Evolutionary conservation across 352 stramenopile genomes (phyloP).

Genomic region (Phytopythium litorale): DNA sequence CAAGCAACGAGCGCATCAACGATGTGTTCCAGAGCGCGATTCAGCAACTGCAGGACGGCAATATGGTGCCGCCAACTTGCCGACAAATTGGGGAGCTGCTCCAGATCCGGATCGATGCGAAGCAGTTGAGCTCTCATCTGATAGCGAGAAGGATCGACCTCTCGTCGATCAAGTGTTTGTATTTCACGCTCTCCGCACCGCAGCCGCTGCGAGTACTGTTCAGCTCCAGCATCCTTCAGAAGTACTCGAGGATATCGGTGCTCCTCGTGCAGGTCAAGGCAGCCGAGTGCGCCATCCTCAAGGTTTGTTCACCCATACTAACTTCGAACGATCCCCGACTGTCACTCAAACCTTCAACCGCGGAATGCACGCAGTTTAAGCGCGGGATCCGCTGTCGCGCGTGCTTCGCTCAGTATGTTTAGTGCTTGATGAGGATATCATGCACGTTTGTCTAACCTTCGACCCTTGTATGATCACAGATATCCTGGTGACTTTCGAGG

Average conservation of each 20-base stretch:
- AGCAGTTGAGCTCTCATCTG: constrained; percentile 30
- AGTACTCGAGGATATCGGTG: constrained; percentile 54
- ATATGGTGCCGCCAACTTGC: constrained; percentile 27
- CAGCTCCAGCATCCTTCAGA: constrained; percentile 46
- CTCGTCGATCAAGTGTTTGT: constrained; percentile 45
- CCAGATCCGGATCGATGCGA: constrained; percentile 47
- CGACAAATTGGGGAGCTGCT: constrained; percentile 39
- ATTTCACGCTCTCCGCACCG: constrained; percentile 46
- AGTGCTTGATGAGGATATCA: no score
- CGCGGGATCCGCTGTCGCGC: constrained; percentile 41
- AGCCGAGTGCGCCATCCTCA: constrained; percentile 49
- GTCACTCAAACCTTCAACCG: constrained; percentile 40
- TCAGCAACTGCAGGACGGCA: constrained; percentile 46
- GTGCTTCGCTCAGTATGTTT: constrained; percentile 43
- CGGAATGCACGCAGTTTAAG: constrained; percentile 42
- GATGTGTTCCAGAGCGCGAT: constrained; percentile 44
- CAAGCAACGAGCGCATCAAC: constrained; percentile 53
- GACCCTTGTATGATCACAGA: constrained; percentile 14
- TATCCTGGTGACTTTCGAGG: constrained; percentile 39
- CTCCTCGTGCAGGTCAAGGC: constrained; percentile 66
- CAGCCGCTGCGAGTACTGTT: constrained; percentile 63
- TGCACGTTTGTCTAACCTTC: neutral
- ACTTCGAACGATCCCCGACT: constrained; percentile 55
- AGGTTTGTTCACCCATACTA: constrained; percentile 41
- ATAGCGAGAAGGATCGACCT: constrained; percentile 44